Percentiles rank a stretch among this genome's conserved stretches.
phyloP scores from a whole-genome alignment of 257 asterid genomes.

The Eucommia ulmoides region DNA sequence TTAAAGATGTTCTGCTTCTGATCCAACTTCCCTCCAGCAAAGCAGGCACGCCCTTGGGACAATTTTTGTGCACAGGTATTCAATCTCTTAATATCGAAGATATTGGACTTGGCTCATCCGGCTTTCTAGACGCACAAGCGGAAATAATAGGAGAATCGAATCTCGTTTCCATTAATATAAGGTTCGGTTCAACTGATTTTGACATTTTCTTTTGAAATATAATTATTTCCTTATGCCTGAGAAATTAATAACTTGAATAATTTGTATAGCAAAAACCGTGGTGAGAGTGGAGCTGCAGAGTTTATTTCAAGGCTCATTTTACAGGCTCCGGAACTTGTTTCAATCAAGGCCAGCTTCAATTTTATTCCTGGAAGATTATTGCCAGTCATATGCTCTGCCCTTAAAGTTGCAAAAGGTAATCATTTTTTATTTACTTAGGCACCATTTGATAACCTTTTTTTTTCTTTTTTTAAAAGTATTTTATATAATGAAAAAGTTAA shows the following conservation, averaged over 20 bases:
- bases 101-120: conserved; percentile 61
- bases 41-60: conserved; percentile 57
- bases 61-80: conserved; percentile 51
- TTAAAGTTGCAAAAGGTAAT: conserved; percentile 54
- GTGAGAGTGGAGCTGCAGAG: conserved; percentile 68
- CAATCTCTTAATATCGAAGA: conserved; percentile 52
- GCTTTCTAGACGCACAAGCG: conserved; percentile 40
- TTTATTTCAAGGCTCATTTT: conserved; percentile 53
- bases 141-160: conserved; percentile 31
- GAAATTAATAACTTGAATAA: conserved; percentile 11
- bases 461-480: no score
- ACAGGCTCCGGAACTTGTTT: conserved; percentile 32
- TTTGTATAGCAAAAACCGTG: conserved; percentile 59
- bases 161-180: conserved; percentile 59
- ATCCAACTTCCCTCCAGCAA: conserved; percentile 35
- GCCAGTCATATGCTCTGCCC: conserved; percentile 34
- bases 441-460: background rate
- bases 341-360: conserved; percentile 62
- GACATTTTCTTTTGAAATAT: background rate
- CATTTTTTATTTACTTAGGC: background rate
- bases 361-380: conserved; percentile 63
- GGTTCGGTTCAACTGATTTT: conserved; percentile 47
- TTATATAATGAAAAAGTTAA: background rate
- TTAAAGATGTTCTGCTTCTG: conserved; percentile 8
- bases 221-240: conserved; percentile 2